A percentile compares a stretch with the other conserved stretches of the same genome.
phyloP scores from a whole-genome alignment of 2,329 filamentous ascomycete species.

The Botrytis pseudocinerea region DNA sequence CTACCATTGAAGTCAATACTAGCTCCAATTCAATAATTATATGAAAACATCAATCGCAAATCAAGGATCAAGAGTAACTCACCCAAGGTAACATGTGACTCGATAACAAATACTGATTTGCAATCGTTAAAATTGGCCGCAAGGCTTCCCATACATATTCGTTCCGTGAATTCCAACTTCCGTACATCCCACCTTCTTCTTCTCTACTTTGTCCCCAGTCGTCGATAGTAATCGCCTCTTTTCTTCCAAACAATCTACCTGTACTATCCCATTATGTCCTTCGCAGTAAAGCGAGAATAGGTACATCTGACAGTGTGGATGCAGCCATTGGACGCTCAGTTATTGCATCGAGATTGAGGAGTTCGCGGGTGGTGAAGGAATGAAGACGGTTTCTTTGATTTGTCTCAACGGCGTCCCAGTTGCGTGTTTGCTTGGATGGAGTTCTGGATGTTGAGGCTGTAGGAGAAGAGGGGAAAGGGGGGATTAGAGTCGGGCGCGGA shows the following conservation, averaged over 20 bases:
- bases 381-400: not conserved
- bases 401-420: not conserved
- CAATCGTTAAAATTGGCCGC: not conserved
- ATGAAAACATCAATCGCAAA: not conserved
- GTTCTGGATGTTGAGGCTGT: not conserved
- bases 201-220: not conserved
- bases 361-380: not conserved
- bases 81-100: not conserved
- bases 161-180: not conserved
- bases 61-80: too few species aligned
- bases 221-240: not conserved
- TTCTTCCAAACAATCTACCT: not conserved
- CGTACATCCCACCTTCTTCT: not conserved
- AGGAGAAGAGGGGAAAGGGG: too few species aligned
- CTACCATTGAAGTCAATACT: not conserved
- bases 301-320: not conserved
- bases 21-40: not conserved
- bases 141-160: not conserved
- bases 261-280: not conserved
- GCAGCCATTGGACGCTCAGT: not conserved
- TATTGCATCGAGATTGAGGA: not conserved
- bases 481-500: not conserved
- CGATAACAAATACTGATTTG: not conserved
- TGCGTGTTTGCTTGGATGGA: not conserved
- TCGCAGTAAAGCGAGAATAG: not conserved